Percentiles rank a stretch among this genome's conserved stretches.
phyloP scores from a whole-genome alignment of 2,329 filamentous ascomycete species.

The Bisporella sp. region DNA sequence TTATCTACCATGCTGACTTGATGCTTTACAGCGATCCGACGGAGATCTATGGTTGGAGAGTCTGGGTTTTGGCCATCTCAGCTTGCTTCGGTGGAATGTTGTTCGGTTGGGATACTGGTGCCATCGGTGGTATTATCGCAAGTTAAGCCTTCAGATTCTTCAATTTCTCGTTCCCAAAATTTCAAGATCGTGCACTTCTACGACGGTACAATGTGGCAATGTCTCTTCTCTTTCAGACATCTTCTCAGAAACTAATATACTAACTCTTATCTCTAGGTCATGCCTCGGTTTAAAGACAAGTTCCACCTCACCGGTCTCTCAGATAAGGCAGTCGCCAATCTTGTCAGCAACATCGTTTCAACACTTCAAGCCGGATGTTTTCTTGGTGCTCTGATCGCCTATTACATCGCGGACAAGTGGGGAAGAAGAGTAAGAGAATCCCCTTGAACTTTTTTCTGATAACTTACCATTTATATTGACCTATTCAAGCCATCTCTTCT shows the following conservation, averaged over 20 bases:
- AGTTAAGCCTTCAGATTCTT: slow-evolving; percentile 12
- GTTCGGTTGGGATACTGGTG: slow-evolving; percentile 61
- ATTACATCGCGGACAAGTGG: slow-evolving; percentile 29
- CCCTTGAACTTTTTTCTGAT: no score
- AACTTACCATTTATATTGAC: neutral
- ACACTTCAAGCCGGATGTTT: slow-evolving; percentile 65
- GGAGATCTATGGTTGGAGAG: slow-evolving; percentile 47
- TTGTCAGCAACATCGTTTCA: neutral
- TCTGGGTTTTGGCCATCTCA: slow-evolving; percentile 23
- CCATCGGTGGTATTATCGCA: slow-evolving; percentile 70
- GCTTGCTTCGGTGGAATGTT: slow-evolving; percentile 62
- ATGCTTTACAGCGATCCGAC: slow-evolving; percentile 13
- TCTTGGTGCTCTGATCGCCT: slow-evolving; percentile 49
- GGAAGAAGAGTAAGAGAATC: slow-evolving; percentile 16
- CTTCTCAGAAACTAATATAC: neutral
- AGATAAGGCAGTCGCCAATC: neutral
- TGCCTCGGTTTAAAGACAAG: neutral
- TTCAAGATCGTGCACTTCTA: no score
- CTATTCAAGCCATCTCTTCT: slow-evolving; percentile 36
- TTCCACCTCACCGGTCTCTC: neutral
- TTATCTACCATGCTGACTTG: slow-evolving; percentile 3
- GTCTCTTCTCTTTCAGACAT: no score
- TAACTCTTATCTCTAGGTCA: neutral
- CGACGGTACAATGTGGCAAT: no score
- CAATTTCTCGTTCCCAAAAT: no score